Conservation (phyloP, 177 flowering plant genomes). For the Vitis hybrid region DNA sequence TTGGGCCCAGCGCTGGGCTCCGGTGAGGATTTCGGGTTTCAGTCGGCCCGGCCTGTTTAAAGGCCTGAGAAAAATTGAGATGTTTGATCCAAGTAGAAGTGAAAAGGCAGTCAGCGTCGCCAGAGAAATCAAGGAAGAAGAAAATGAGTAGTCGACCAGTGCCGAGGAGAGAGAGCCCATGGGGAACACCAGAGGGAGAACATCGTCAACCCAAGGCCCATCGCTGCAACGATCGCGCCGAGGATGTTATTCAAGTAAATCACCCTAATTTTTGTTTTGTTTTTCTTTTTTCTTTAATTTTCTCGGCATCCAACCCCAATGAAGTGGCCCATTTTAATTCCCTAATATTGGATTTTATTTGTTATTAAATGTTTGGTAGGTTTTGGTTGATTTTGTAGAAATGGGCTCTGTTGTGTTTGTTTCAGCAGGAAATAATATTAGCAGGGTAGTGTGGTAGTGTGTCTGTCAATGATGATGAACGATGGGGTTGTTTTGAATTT, state of each 20-base stretch:
- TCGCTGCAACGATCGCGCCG: slow-evolving; percentile 92
- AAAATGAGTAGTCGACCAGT: slow-evolving; percentile 42
- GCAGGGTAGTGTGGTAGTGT: too few species aligned
- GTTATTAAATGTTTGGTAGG: not conserved
- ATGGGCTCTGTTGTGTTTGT: not conserved
- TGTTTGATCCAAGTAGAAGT: too few species aligned
- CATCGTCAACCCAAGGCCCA: slow-evolving; percentile 74
- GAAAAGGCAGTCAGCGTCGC: too few species aligned
- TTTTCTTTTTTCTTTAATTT: not conserved
- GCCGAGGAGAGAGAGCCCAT: slow-evolving; percentile 91
- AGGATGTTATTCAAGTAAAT: slow-evolving; percentile 82
- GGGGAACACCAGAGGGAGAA: slow-evolving; percentile 80
- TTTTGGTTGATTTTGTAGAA: not conserved
- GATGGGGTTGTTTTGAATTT: too few species aligned
- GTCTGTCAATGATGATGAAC: too few species aligned
- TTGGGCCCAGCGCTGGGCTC: too few species aligned
- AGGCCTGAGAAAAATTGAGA: too few species aligned
- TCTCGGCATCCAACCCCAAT: not conserved
- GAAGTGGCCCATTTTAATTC: not conserved
- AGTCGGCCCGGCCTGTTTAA: too few species aligned
- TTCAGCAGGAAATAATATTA: not conserved
- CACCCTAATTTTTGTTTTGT: not conserved
- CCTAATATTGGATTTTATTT: not conserved
- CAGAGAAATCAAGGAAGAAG: too few species aligned
- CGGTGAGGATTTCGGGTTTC: too few species aligned